These are phyloP conservation scores for Rhodotorula sp. DNA, from an alignment of 1,284 basidiomycete species.

Conservation along the genomic window DNA sequence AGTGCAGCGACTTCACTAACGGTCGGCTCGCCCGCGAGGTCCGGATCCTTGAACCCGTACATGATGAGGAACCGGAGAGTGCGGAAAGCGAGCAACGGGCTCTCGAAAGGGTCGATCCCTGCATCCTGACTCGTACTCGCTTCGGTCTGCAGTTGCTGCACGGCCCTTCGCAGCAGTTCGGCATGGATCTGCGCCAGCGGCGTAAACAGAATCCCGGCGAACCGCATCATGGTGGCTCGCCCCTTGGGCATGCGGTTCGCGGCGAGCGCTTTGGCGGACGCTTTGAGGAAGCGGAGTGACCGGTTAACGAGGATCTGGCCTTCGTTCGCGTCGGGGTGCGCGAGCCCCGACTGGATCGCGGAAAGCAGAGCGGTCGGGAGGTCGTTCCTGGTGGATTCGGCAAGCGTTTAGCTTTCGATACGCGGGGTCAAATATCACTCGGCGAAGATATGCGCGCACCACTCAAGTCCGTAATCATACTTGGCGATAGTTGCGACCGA, in stretches of 20 bases:
- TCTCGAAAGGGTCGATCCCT: conserved; percentile 10
- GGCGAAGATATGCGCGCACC: conserved; percentile 19
- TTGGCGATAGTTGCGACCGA: conserved; percentile 43
- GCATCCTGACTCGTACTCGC: background rate
- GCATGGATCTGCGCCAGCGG: conserved; percentile 19
- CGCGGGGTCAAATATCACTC: background rate
- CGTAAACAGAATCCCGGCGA: conserved; percentile 29
- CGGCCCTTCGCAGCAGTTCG: conserved; percentile 13
- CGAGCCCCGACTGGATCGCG: conserved; percentile 30
- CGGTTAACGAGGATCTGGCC: conserved; percentile 37
- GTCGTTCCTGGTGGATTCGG: conserved; percentile 34
- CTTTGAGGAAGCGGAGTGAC: conserved; percentile 40
- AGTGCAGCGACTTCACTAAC: conserved; percentile 3
- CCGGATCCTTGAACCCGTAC: conserved; percentile 40
- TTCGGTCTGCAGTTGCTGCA: conserved; percentile 15
- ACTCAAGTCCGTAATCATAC: conserved; percentile 40
- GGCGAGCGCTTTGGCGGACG: conserved; percentile 40
- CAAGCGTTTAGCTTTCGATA: too few species aligned
- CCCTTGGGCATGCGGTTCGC: conserved; percentile 42
- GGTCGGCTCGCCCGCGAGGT: conserved; percentile 4
- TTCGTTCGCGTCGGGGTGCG: conserved; percentile 6
- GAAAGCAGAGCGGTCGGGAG: conserved; percentile 36
- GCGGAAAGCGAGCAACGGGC: conserved; percentile 38
- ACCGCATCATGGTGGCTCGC: conserved; percentile 29
- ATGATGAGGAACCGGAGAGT: conserved; percentile 35